phyloP scores from a whole-genome alignment of 495 filamentous ascomycete species.

The Physcia stellaris region DNA sequence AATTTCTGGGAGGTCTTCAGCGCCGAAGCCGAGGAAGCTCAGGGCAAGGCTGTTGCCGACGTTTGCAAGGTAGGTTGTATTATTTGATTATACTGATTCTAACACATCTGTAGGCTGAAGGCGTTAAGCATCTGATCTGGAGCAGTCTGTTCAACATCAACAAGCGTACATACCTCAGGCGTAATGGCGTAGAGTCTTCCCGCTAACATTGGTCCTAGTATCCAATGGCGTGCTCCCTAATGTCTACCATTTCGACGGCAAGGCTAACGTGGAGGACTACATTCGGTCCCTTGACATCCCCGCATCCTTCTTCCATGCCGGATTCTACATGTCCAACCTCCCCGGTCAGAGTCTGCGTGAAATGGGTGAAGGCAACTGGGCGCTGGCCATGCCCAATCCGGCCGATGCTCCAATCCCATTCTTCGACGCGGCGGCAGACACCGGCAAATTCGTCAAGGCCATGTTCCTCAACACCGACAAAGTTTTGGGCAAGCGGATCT shows the following conservation, averaged over 20 bases:
- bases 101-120: conserved; percentile 19
- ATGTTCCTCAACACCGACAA: conserved; percentile 19
- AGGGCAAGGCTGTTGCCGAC: conserved; percentile 44
- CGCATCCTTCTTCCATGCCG: conserved; percentile 41
- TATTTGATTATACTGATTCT: no score
- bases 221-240: conserved; percentile 31
- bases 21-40: conserved; percentile 34
- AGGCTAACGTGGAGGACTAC: conserved; percentile 46
- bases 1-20: conserved; percentile 21
- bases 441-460: conserved; percentile 40
- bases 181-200: no score
- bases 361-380: conserved; percentile 19
- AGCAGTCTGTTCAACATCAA: conserved; percentile 22
- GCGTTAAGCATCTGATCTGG: conserved; percentile 40
- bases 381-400: conserved; percentile 29
- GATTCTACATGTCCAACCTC: conserved; percentile 45
- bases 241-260: conserved; percentile 49
- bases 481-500: conserved; percentile 14
- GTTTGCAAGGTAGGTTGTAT: conserved; percentile 9
- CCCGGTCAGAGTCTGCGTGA: conserved; percentile 9
- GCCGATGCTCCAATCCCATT: conserved; percentile 32
- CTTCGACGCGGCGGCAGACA: conserved; percentile 35
- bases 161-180: conserved; percentile 13
- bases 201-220: conserved; percentile 14
- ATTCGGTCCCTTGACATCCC: conserved; percentile 32